These are phyloP conservation scores for Helotiales sp. DNA, from an alignment of 2,329 filamentous ascomycete species.

Conservation along the genomic window DNA sequence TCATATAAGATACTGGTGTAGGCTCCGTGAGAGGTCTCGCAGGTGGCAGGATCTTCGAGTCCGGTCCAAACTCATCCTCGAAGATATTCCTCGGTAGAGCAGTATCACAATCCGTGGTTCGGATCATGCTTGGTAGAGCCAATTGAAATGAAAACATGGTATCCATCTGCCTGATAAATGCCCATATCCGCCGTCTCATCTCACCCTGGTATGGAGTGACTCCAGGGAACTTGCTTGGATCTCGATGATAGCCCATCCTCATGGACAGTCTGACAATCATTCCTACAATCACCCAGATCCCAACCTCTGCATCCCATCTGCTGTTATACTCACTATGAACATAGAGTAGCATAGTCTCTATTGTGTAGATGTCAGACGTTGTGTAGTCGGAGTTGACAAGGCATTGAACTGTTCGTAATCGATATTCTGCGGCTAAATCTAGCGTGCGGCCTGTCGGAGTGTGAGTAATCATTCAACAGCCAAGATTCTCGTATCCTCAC, in stretches of 20 bases:
- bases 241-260: slow-evolving; percentile 66
- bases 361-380: slow-evolving; percentile 69
- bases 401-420: slow-evolving; percentile 74
- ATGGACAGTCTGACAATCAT: slow-evolving; percentile 56
- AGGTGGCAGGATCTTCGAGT: slow-evolving; percentile 65
- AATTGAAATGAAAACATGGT: slow-evolving; percentile 76
- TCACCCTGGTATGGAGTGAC: slow-evolving; percentile 77
- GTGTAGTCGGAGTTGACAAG: slow-evolving; percentile 76
- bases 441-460: slow-evolving; percentile 41
- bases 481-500: slow-evolving; percentile 39
- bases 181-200: slow-evolving; percentile 70
- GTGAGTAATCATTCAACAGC: slow-evolving; percentile 7
- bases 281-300: slow-evolving; percentile 49
- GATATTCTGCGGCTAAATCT: slow-evolving; percentile 63
- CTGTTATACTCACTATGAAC: slow-evolving; percentile 74
- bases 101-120: slow-evolving; percentile 73
- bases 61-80: slow-evolving; percentile 75
- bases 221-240: slow-evolving; percentile 71
- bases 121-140: slow-evolving; percentile 63
- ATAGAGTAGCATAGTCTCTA: slow-evolving; percentile 78
- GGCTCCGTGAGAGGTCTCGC: slow-evolving; percentile 68
- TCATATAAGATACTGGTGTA: slow-evolving; percentile 78
- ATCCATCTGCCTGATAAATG: slow-evolving; percentile 71
- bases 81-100: slow-evolving; percentile 75
- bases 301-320: slow-evolving; percentile 68